Base-by-base conservation (phyloP, 2,329 filamentous ascomycete species). In the Colletotrichum destructivum region DNA sequence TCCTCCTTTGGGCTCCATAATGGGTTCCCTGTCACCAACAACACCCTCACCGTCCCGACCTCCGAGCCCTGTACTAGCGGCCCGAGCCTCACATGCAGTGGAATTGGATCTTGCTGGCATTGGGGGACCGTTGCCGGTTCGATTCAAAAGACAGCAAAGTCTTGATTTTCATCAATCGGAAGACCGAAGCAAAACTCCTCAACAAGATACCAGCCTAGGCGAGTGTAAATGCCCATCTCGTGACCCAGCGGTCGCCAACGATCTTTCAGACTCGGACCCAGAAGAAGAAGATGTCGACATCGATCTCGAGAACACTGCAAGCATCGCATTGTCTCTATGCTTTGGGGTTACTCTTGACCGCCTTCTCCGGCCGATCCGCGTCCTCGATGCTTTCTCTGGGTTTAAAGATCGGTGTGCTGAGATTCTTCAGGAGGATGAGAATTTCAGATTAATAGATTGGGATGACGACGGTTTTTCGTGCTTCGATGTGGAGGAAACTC, bases 381-480 rank as follows among this genome's bases (percentile, higher is more conserved):
- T 62, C 13, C 16, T 62, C 18, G 47, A 62, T 18, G 60, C 60
- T 15, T 62, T 62, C n/a, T 35, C 60, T 7, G 47, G 35, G 5
- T 62, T 62, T 12, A 52, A 52, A 52, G 44, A 52, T 11, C 60
- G 31, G 31, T 62, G 60, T 18, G 31, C 46, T 31, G 60, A 52
- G 4, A 62, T 62, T 9, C 47, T 62, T 21, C 11, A 16, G 2
- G 46, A 62, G n/a, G 60, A 62, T 3, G 60, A 52, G 21, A 2
- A 26, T 8, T 52, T 62, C 2, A 21, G 46, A 9, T n/a, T 31
- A 1, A 62, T 62, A 21, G 60, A 62, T 2, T 62, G 60, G 60
- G 60, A 52, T 26, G 60, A 62, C n/a, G 60, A 62, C 13, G 60
- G 60, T 13, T 62, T 62, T 26, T 62, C 60, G 6, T 62, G 60